phyloP scores from a whole-genome alignment of 345 rosid species.

The Diplotaxis tenuifolia region DNA sequence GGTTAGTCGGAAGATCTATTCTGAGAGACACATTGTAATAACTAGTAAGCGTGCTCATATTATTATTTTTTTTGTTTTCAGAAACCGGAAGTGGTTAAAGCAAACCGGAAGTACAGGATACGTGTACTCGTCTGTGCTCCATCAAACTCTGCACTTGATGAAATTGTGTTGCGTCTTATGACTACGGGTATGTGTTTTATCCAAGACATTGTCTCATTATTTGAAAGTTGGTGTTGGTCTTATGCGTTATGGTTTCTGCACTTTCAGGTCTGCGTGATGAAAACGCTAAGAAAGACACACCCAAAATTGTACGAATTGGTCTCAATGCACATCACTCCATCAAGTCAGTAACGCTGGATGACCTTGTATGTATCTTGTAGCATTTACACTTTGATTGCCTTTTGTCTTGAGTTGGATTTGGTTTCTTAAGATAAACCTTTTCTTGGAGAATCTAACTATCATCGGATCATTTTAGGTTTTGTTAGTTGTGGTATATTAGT shows the following conservation, averaged over 20 bases:
- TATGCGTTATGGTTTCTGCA: slow-evolving; percentile 1
- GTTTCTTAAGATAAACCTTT: neutral
- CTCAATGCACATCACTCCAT: slow-evolving; percentile 92
- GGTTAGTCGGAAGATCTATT: slow-evolving; percentile 47
- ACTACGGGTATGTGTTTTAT: slow-evolving; percentile 54
- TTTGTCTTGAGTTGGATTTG: neutral
- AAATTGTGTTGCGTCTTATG: slow-evolving; percentile 83
- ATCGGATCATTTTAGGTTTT: neutral
- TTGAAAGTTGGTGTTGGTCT: slow-evolving; percentile 16
- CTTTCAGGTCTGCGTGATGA: slow-evolving; percentile 79
- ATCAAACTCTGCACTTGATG: slow-evolving; percentile 98
- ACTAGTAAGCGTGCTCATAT: neutral
- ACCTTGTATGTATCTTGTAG: slow-evolving; percentile 63
- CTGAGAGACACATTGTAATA: neutral
- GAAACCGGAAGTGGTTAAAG: slow-evolving; percentile 85
- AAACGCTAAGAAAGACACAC: slow-evolving; percentile 61
- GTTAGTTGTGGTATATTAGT: neutral
- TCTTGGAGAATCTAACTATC: neutral
- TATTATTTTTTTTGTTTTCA: slow-evolving; percentile 35
- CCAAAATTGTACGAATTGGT: slow-evolving; percentile 93
- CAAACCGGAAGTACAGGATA: slow-evolving; percentile 64
- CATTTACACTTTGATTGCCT: slow-evolving; percentile 8
- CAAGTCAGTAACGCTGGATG: slow-evolving; percentile 73
- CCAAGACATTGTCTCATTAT: neutral
- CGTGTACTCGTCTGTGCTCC: slow-evolving; percentile 96